Evolutionary conservation across 2,329 filamentous ascomycete genomes (phyloP).

Genomic region (Nigrospora oryzae): DNA sequence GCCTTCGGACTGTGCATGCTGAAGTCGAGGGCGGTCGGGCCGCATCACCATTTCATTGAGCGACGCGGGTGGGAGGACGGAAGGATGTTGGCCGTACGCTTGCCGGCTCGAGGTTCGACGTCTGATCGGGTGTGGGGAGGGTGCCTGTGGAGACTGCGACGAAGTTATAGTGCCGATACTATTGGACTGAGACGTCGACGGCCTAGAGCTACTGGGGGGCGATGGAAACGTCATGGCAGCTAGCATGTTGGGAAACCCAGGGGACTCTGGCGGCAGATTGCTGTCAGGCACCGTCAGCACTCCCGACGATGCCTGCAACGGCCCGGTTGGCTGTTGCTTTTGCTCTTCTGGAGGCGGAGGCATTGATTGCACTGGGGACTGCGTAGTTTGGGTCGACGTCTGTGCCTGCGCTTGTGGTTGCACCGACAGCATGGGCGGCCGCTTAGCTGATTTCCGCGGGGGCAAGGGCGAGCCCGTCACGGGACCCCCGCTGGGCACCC

Average conservation of each 20-base stretch:
- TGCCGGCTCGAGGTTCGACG: conserved; percentile 14
- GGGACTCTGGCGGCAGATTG: conserved; percentile 14
- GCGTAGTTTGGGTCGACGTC: too few species aligned
- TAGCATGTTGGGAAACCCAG: conserved; percentile 20
- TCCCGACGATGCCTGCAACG: conserved; percentile 5
- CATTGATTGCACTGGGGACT: too few species aligned
- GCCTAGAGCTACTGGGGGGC: conserved; percentile 13
- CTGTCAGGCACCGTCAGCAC: conserved; percentile 10
- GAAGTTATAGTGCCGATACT: conserved; percentile 4
- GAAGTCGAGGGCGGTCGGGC: conserved; percentile 3
- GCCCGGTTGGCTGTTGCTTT: neutral
- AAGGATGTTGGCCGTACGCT: conserved; percentile 1
- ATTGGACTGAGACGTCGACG: conserved; percentile 11
- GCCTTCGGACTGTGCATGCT: conserved; percentile 1
- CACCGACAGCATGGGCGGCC: too few species aligned
- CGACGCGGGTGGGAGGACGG: conserved; percentile 7
- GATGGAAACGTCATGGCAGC: conserved; percentile 16
- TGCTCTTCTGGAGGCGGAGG: too few species aligned
- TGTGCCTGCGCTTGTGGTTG: too few species aligned
- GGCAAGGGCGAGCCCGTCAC: too few species aligned
- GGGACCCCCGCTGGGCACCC: too few species aligned
- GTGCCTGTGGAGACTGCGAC: neutral
- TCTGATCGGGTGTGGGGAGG: conserved; percentile 5
- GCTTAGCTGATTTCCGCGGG: too few species aligned
- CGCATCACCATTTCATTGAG: conserved; percentile 15